Evolutionary conservation across 129 eudicot genomes (phyloP).

Genomic region (Solidago caesia): DNA sequence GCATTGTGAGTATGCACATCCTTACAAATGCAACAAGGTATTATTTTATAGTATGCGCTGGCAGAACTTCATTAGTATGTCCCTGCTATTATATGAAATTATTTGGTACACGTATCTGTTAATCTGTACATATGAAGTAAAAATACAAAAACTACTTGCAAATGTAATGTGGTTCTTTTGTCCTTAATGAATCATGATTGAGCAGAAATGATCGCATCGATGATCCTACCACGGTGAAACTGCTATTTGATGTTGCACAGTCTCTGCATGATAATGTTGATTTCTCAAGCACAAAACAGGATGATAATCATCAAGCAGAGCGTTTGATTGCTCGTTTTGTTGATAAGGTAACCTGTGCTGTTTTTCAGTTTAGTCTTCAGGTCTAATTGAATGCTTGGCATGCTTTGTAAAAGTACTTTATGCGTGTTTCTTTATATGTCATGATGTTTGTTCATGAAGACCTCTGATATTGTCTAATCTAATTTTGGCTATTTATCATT

Average conservation of each 20-base stretch:
- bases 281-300: conserved; percentile 49
- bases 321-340: conserved; percentile 65
- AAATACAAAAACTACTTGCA: background rate
- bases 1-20: conserved; percentile 56
- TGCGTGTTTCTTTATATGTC: conserved; percentile 10
- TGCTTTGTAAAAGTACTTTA: conserved; percentile 10
- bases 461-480: background rate
- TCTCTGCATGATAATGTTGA: conserved; percentile 63
- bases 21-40: conserved; percentile 80
- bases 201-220: conserved; percentile 54
- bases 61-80: background rate
- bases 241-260: conserved; percentile 74
- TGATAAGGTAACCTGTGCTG: conserved; percentile 44
- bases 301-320: conserved; percentile 64
- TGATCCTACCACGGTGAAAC: conserved; percentile 59
- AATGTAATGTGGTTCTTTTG: conserved; percentile 4
- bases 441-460: conserved; percentile 9
- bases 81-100: conserved; percentile 1
- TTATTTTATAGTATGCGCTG: background rate
- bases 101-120: conserved; percentile 5
- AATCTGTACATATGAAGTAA: conserved; percentile 7
- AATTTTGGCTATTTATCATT: conserved; percentile 20
- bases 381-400: background rate
- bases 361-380: background rate
- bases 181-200: conserved; percentile 11